Evolutionary conservation across 73 alveolate species (phyloP), one percentile per base, ranked within the genome.

Genomic region (Diophrys sp.): DNA sequence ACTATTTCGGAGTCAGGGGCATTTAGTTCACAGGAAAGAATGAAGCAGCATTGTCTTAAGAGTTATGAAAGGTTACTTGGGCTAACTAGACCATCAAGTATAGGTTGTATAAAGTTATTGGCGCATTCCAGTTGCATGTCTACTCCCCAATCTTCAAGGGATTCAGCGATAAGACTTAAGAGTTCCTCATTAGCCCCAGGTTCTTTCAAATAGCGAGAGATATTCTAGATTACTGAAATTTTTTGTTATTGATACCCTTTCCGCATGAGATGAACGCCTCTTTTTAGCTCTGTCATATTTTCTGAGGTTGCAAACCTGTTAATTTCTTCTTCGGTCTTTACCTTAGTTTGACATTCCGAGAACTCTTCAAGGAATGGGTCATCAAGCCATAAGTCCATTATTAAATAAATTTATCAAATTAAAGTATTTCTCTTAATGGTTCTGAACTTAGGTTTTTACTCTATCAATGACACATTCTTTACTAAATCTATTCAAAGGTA

Each of bases 171-270:
- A n/a, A 68, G 23, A 2, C 56, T 44, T 5, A 68, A 68, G 26
- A 68, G 25, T 68, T 68, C 75, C 54, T 68, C 75, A 29, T 68
- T 68, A 1, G 75, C 75, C 18, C 75, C 75, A 68, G 75, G 44
- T 29, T 68, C 75, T 2, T 31, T 25, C 75, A 68, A 26, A 31
- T 26, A 68, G 54, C 11, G 25, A 24, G 23, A 44, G 24, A 68
- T 2, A 55, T 68, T 68, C 2, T 23, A 55, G 54, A 68, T 68
- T 2, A 68, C 75, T 25, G 54, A 23, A 26, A 11, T 23, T 31
- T 68, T 68, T 24, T 68, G 54, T 26, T 25, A 2, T 55, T 68
- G 56, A 68, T 68, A 68, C 25, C 75, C 75, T 28, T 68, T 68
- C 18, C 31, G 25, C 25, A 68, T n/a, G 1, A 68, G 55, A 2